phyloP scores from a whole-genome alignment of 306 rosid genomes.

The Quercus ilex region DNA sequence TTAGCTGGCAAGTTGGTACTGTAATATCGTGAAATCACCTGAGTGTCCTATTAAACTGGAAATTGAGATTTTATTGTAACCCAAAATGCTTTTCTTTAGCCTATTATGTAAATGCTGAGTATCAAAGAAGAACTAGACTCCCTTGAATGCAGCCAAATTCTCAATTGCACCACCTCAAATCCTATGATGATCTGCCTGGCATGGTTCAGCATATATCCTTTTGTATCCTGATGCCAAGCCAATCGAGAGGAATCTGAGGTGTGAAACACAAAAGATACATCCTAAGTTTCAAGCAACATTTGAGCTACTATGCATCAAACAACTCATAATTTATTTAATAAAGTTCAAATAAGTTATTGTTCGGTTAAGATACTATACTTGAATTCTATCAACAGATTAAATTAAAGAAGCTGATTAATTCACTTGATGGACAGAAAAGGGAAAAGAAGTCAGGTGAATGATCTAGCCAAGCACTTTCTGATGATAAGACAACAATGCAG shows the following conservation, averaged over 20 bases:
- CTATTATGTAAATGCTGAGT: not conserved
- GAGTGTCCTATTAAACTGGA: not conserved
- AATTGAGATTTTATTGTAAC: not conserved
- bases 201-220: not conserved
- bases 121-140: not conserved
- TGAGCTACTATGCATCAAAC: not conserved
- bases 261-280: not conserved
- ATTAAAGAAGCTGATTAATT: not conserved
- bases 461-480: not conserved
- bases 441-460: not conserved
- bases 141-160: not conserved
- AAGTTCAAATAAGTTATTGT: not conserved
- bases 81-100: not conserved
- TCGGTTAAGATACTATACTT: not conserved
- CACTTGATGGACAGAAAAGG: not conserved
- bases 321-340: not conserved
- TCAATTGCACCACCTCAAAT: not conserved
- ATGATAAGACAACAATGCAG: not conserved
- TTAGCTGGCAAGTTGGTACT: not conserved
- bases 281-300: not conserved
- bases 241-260: not conserved
- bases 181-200: not conserved
- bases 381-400: not conserved
- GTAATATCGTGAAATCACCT: not conserved
- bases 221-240: not conserved